Evolutionary conservation across 352 stramenopile species (phyloP), one percentile per base, ranked within the genome.

Genomic region (Phytopythium boreale): DNA sequence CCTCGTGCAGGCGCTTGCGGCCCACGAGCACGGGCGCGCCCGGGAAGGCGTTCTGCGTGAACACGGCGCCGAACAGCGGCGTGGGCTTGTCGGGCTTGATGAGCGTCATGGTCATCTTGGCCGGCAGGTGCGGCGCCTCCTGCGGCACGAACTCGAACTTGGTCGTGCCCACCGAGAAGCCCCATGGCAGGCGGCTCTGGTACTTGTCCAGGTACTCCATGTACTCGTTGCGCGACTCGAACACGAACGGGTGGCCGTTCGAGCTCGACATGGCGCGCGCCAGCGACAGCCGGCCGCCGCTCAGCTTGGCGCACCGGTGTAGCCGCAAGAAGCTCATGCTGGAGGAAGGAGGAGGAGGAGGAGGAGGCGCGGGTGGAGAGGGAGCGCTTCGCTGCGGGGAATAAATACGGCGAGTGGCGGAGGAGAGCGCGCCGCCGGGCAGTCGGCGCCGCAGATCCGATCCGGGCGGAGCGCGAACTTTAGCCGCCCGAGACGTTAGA

Each of bases 1-100:
- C 71, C 34, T 97, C 88, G 41, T 79, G 65, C n/a, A 99, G 75
- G 31, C 95, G 90, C 66, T 92, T 79, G 64, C 95, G 89, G 34
- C 97, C 97, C 39, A 99, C 82, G 36, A 93, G 59, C 36, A 98
- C 86, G 0, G 93, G 93, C 39, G 89, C 89, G 9, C 93, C 93
- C 0, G 89, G 89, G 57, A 97, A 97, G 22, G 87, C 77, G 71
- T 98, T 98, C 63, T 87, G 77, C 26, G 93, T 98, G 74, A 97
- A 98, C 24, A 96, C 86, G 14, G 87, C 90, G 47, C 89, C 92
- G 66, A 96, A 98, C 34, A 88, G 78, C 47, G 84, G 55, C 57
- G 92, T 96, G 14, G 92, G 91, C 61, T 87, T 78, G 61, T 93
- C 72, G 12, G 85, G 83, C 63, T 92, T 89, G 66, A 97, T 93